phyloP scores from a whole-genome alignment of 148 eudicot genomes.

The Selenicereus undatus region DNA sequence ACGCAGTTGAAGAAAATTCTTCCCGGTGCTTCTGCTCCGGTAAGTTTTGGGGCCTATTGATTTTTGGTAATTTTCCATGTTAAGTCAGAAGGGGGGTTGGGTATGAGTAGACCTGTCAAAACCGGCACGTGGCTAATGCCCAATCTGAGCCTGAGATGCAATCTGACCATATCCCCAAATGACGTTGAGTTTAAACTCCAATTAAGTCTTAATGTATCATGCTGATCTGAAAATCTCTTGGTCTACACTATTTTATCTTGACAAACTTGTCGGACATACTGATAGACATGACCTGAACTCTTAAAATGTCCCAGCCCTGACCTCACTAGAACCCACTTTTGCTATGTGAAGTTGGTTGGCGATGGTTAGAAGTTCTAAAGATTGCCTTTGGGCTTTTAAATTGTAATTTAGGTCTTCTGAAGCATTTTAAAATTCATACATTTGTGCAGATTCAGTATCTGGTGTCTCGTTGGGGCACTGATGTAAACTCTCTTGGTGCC shows the following conservation, averaged over 20 bases:
- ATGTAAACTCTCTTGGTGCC: slow-evolving; percentile 78
- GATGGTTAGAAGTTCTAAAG: not conserved
- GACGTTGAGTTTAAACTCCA: not conserved
- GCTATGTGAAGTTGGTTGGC: not conserved
- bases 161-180: not conserved
- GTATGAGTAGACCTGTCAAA: too few relatives aligned
- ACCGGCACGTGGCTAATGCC: too few relatives aligned
- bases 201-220: not conserved
- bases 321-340: not conserved
- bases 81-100: too few relatives aligned
- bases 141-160: too few relatives aligned
- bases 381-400: not conserved
- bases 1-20: slow-evolving; percentile 73
- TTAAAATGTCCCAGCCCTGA: not conserved
- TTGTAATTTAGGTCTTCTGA: not conserved
- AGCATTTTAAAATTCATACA: not conserved
- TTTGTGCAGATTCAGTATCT: slow-evolving; percentile 76
- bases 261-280: not conserved
- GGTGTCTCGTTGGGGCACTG: slow-evolving; percentile 94
- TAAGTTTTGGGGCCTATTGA: slow-evolving; percentile 19
- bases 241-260: not conserved
- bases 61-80: not conserved
- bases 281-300: not conserved
- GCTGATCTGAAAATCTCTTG: not conserved
- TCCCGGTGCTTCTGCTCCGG: slow-evolving; percentile 83